Evolutionary conservation across 2,329 filamentous ascomycete species (phyloP).

Genomic region (Colletotrichum tabaci): DNA sequence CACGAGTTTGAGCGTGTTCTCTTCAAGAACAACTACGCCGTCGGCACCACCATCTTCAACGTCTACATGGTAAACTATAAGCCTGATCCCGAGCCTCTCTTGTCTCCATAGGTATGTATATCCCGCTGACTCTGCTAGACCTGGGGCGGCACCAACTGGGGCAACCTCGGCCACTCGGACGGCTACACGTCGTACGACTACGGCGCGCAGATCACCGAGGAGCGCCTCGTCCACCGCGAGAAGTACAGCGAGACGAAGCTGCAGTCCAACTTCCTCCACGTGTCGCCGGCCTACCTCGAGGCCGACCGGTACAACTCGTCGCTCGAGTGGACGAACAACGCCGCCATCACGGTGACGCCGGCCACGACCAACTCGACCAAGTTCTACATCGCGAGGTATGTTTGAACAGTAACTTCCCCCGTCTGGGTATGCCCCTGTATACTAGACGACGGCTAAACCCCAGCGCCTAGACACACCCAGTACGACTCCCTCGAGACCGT

Average conservation of each 20-base stretch:
- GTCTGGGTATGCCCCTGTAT: too few relatives aligned
- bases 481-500: constrained; percentile 71
- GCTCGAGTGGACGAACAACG: constrained; percentile 52
- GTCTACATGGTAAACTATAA: constrained; percentile 75
- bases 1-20: constrained; percentile 80
- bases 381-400: constrained; percentile 65
- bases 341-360: constrained; percentile 71
- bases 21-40: constrained; percentile 79
- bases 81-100: too few relatives aligned
- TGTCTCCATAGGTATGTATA: too few relatives aligned
- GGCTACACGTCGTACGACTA: constrained; percentile 69
- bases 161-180: constrained; percentile 77
- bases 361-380: constrained; percentile 67
- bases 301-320: constrained; percentile 59
- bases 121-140: constrained; percentile 55
- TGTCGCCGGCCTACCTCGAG: constrained; percentile 76
- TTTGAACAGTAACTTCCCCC: background rate
- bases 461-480: constrained; percentile 68
- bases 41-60: constrained; percentile 75
- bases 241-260: constrained; percentile 84
- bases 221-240: constrained; percentile 74
- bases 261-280: constrained; percentile 78
- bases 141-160: constrained; percentile 84
- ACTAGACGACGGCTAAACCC: background rate
- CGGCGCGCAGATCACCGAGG: constrained; percentile 70